phyloP scores from a whole-genome alignment of 306 rosid genomes.

The Inga oerstediana region DNA sequence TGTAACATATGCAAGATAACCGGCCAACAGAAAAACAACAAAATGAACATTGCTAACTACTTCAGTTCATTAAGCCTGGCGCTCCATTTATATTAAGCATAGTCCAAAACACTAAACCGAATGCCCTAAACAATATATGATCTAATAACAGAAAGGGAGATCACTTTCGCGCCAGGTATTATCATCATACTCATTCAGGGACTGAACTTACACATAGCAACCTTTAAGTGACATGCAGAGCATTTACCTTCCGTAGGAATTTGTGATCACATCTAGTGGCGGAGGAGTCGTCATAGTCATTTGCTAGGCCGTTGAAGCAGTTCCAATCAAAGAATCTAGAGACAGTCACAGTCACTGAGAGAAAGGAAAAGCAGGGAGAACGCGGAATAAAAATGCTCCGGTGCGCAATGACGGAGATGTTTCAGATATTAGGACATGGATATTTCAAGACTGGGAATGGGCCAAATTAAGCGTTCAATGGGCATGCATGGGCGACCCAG shows the following conservation, averaged over 20 bases:
- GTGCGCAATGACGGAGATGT: too few relatives aligned
- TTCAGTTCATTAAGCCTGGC: not conserved
- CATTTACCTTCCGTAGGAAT: conserved; percentile 55
- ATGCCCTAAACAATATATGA: not conserved
- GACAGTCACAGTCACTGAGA: not conserved
- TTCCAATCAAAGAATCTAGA: conserved; percentile 20
- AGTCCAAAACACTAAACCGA: not conserved
- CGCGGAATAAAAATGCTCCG: too few relatives aligned
- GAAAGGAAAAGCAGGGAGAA: not conserved
- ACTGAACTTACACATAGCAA: not conserved
- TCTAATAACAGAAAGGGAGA: not conserved
- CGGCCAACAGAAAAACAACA: not conserved
- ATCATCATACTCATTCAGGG: not conserved
- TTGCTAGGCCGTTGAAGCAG: conserved; percentile 28
- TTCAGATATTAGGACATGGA: too few relatives aligned
- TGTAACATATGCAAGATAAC: not conserved
- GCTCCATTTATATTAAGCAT: not conserved
- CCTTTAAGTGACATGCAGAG: not conserved
- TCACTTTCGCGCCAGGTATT: not conserved
- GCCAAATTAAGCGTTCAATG: too few relatives aligned
- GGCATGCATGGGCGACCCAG: too few relatives aligned
- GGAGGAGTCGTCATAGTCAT: conserved; percentile 42
- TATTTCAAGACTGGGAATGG: too few relatives aligned
- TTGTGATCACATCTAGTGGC: conserved; percentile 48
- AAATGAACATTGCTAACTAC: not conserved